These are phyloP conservation scores for Entomortierella beljakovae DNA, from an alignment of 192 early-diverging fungal genomes.

Conservation along the genomic window DNA sequence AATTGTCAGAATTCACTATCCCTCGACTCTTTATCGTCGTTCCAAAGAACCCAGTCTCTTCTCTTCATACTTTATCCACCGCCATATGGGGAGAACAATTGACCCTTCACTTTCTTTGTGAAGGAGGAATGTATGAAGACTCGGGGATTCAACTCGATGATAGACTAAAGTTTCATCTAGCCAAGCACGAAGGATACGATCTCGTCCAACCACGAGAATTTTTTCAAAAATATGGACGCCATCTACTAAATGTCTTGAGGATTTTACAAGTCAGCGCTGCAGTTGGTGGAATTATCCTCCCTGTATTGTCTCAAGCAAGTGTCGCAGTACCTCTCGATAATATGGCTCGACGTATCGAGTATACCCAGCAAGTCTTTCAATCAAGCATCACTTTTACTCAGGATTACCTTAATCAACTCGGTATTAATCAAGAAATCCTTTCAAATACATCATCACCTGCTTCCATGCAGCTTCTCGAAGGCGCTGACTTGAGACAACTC, in stretches of 20 bases:
- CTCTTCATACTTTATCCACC: not conserved
- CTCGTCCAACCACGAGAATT: not conserved
- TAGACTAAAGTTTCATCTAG: not conserved
- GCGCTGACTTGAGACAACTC: slow-evolving; percentile 7
- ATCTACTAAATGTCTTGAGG: not conserved
- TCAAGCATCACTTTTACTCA: not conserved
- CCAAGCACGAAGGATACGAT: slow-evolving; percentile 8
- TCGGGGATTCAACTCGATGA: not conserved
- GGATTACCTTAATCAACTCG: not conserved
- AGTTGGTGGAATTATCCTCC: not conserved
- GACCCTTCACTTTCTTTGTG: slow-evolving; percentile 4
- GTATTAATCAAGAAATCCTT: not conserved
- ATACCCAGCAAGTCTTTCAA: not conserved
- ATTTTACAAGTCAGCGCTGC: not conserved
- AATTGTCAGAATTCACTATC: not conserved
- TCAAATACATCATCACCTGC: not conserved
- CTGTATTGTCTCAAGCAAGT: not conserved
- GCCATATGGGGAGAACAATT: not conserved
- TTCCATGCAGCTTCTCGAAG: slow-evolving; percentile 2
- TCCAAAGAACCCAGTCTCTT: not conserved
- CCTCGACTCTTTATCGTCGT: slow-evolving; percentile 15
- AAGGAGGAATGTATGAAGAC: not conserved
- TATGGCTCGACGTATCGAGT: not conserved
- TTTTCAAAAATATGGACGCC: slow-evolving; percentile 9
- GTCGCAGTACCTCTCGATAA: not conserved